Evolutionary conservation across 2,329 filamentous ascomycete species (phyloP), one percentile per base, ranked within the genome.

Genomic region (Xylariaceae sp.): DNA sequence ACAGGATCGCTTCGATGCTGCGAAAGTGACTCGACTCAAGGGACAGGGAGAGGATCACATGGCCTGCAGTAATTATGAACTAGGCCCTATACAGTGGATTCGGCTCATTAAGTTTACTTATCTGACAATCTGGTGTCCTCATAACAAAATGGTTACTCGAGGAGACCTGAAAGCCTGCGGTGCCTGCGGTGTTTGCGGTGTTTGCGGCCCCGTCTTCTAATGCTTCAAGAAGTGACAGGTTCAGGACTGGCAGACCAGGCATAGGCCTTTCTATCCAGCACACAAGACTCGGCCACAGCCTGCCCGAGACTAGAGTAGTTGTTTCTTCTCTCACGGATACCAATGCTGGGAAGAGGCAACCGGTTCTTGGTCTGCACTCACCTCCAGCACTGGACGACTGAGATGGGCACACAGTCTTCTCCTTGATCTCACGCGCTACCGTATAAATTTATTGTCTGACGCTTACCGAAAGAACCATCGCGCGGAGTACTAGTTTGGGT

Each of bases 121-220:
- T 11, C 3, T 43, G 9, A 22, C 35, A n/a, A 8, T 41, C n/a
- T 13, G 30, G 45, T 51, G 49, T 39, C 38, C 43, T 3, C 34
- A 30, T 3, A 37, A 36, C 24, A 17, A 16, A 4, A 44, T 38
- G 34, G 39, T 38, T 13, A n/a, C 39, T 28, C 37, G 39, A n/a
- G 30, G 26, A 11, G 18, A 43, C 15, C 43, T 50, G 3, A 38
- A 16, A 1, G 37, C 38, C 22, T 26, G 22, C 22, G 22, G 22
- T 26, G 22, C n/a, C n/a, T n/a, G n/a, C n/a, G n/a, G n/a, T n/a
- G 37, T 37, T 11, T 26, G 22, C 22, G 22, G 22, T 26, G 22
- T 43, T 2, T 54, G 50, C 33, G 22, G 18, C 16, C 42, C 47
- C 1, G 46, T 52, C 16, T 53, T 48, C 22, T 54, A 53, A 38